Evolutionary conservation across 2,329 filamentous ascomycete species (phyloP), one percentile per base, ranked within the genome.

Genomic region (Penicillium sp.): DNA sequence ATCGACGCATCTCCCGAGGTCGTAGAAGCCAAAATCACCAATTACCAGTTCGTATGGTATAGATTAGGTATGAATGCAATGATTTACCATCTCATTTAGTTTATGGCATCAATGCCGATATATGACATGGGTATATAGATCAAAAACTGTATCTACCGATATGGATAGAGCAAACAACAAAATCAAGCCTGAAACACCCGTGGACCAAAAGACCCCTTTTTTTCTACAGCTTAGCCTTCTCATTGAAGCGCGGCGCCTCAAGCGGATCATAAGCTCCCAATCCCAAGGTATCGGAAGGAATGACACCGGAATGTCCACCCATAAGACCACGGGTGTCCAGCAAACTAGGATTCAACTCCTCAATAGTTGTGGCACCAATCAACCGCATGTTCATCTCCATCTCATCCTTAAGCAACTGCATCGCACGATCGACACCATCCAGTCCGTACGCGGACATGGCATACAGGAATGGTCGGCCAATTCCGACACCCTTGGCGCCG

Each of bases 301-400:
- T 84, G 41, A 72, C 68, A 2, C 84, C 81, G 13, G 77, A 79
- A 67, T 90, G 88, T 62, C 81, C 79, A 62, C 77, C 81, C 16
- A 71, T 50, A 64, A 97, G 72, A 3, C 88, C 90, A 59, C 89
- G 80, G 0, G 86, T 84, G 72, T 99, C 95, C 21, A 99, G 74
- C 74, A 99, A 78, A 26, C 86, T 87, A 0, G 93, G 89, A 60
- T 90, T 90, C 60, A 99, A 78, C 65, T 99, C 87, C 35, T 86
- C 86, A 31, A 99, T 75, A 58, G 77, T 87, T 21, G 82, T 84
- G 57, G 87, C 90, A 10, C 95, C 95, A 65, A 99, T 91, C 61
- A 99, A 79, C 7, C 95, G 86, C 95, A 99, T 98, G 71, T 93
- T 95, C 93, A 98, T 98, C 79, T 96, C 92, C 85, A 99, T 90